A percentile compares a stretch with the other conserved stretches of the same genome.
phyloP scores from a whole-genome alignment of 2,329 filamentous ascomycete species.

The Pseudogymnoascus sp. region DNA sequence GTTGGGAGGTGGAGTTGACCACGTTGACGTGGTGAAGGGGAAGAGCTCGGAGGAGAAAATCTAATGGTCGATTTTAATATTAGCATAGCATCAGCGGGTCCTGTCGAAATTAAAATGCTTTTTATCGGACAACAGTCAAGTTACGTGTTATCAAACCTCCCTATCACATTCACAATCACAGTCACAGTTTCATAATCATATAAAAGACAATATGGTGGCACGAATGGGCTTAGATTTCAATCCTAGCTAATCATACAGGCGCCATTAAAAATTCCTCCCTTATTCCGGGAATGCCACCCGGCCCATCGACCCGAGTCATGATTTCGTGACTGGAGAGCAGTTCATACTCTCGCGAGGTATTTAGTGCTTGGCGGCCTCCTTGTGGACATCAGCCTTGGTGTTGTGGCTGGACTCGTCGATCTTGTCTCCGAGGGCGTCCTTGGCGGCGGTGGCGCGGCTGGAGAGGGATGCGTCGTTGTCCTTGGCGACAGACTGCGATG shows the following conservation, averaged over 20 bases:
- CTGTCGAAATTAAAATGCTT: not conserved
- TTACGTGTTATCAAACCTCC: not conserved
- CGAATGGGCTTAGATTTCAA: slow-evolving; percentile 5
- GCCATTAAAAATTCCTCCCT: not conserved
- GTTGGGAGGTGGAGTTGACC: not conserved
- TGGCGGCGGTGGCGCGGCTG: slow-evolving; percentile 42
- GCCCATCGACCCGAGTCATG: slow-evolving; percentile 4
- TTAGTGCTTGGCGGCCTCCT: slow-evolving; percentile 26
- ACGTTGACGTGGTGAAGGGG: not conserved
- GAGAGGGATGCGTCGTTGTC: slow-evolving; percentile 35
- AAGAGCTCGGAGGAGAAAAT: not conserved
- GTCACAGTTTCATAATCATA: not conserved
- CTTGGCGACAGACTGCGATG: slow-evolving; percentile 39
- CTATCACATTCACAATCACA: not conserved
- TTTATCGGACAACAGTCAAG: not conserved
- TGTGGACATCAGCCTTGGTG: slow-evolving; percentile 40
- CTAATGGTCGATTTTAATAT: not conserved
- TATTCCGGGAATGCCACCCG: slow-evolving; percentile 1
- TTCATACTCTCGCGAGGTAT: slow-evolving; percentile 7
- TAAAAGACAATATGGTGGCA: not conserved
- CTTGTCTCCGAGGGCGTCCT: slow-evolving; percentile 45
- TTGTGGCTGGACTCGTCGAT: slow-evolving; percentile 44
- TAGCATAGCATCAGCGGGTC: not conserved
- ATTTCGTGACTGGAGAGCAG: slow-evolving; percentile 1
- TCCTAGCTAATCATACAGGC: slow-evolving; percentile 5